Base-by-base conservation (phyloP, 306 rosid species). In the Arachis hypogaea region DNA sequence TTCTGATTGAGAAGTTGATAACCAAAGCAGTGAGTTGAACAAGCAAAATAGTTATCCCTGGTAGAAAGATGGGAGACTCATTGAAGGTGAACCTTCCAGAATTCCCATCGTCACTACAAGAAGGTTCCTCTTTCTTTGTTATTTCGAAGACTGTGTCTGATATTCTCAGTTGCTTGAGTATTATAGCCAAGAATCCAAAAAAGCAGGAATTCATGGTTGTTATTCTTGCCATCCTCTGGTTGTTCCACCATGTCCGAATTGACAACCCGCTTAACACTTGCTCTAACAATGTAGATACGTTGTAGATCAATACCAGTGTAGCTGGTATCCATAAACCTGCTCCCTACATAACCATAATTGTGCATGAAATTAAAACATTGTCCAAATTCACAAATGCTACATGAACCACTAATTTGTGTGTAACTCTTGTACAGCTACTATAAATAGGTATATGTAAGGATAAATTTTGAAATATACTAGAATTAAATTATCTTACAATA, bases 171-270 rank as follows among this genome's bases (percentile, higher is more conserved):
- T 42, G 54, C 66, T 90, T 82, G 2, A 77, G 36, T 0, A 84
- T 1, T 46, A 82, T 45, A 40, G 74, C 41, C 8, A 90, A 12
- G 29, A 87, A 36, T 59, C 89, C 91, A 2, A 83, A 56, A 7
- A 88, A 65, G 86, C 87, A 86, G 4, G 88, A 45, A 63, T 43
- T 82, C 78, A 40, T 64, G 64, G 84, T 2, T 14, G 3, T 82
- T 65, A 93, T 78, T 70, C 81, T 86, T 47, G 51, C 61, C 93
- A 85, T 90, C 68, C 68, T 65, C 5, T 80, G 86, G 75, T 77
- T 86, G 52, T 90, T 93, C 96, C 93, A 88, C 93, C 98, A 93
- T 11, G 81, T 77, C 64, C 75, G 74, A 11, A 86, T 18, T 14
- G 97, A 90, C 33, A 77, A 76, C 11, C 87, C 82, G 0, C 73